Percentiles rank a stretch among this genome's conserved stretches.
These are phyloP conservation scores for Erysiphe pulchra DNA, from an alignment of 2,329 filamentous ascomycete species.

Conservation along the genomic window DNA sequence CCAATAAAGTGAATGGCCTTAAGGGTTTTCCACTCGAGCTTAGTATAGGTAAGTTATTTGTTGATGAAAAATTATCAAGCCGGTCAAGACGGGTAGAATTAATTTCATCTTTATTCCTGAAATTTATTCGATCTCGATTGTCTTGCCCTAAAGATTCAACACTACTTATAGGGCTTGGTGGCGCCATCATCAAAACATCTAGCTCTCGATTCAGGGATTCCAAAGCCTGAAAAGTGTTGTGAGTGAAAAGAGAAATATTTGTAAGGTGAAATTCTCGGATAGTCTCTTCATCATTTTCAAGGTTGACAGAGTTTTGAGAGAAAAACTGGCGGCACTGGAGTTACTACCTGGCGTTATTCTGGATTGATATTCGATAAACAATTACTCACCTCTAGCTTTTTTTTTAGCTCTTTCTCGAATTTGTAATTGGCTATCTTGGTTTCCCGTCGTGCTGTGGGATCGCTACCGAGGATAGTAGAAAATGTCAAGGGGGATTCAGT, in stretches of 20 bases:
- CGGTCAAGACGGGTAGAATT: conserved; percentile 43
- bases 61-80: conserved; percentile 23
- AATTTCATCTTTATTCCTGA: conserved; percentile 23
- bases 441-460: conserved; percentile 46
- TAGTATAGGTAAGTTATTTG: conserved; percentile 44
- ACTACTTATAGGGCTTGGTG: conserved; percentile 21
- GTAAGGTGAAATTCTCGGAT: conserved; percentile 56
- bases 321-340: conserved; percentile 20
- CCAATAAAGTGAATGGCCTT: conserved; percentile 70
- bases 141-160: conserved; percentile 19
- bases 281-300: conserved; percentile 62
- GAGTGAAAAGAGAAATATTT: conserved; percentile 44
- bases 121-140: conserved; percentile 20
- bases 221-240: conserved; percentile 66
- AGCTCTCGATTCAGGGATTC: conserved; percentile 68
- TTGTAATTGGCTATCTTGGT: conserved; percentile 69
- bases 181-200: conserved; percentile 55
- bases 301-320: conserved; percentile 27
- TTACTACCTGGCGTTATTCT: background rate
- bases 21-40: conserved; percentile 60
- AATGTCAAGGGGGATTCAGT: conserved; percentile 47
- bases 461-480: conserved; percentile 36
- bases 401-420: conserved; percentile 63
- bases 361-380: conserved; percentile 7
- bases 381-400: conserved; percentile 42